Evolutionary conservation across 2,329 filamentous ascomycete genomes (phyloP).

Genomic region (Trichophyton mentagrophytes): DNA sequence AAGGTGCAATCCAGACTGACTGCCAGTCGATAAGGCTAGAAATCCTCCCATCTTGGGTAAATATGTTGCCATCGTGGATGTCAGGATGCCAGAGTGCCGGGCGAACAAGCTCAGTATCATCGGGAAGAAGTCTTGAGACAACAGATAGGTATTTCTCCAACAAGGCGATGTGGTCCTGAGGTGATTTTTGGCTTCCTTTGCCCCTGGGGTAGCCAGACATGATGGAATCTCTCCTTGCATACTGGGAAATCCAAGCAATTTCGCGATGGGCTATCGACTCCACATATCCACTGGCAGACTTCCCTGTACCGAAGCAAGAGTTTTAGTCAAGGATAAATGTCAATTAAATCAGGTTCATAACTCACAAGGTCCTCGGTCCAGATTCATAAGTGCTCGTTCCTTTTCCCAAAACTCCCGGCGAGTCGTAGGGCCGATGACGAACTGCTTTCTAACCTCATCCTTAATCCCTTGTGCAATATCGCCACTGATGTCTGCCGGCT

Average conservation of each 20-base stretch:
- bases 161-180: constrained; percentile 1
- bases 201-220: constrained; percentile 7
- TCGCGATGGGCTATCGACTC: constrained; percentile 8
- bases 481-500: constrained; percentile 2
- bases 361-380: constrained; percentile 33
- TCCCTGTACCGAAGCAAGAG: constrained; percentile 18
- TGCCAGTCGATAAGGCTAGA: constrained; percentile 25
- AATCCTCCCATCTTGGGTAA: constrained; percentile 23
- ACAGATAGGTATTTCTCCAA: constrained; percentile 5
- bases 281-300: constrained; percentile 13
- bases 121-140: constrained; percentile 1
- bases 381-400: constrained; percentile 22
- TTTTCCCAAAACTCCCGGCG: constrained; percentile 21
- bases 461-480: neutral
- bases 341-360: neutral
- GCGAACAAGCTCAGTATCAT: constrained; percentile 13
- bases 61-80: constrained; percentile 29
- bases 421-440: constrained; percentile 7
- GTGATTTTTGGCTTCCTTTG: constrained; percentile 1
- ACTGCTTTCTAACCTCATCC: constrained; percentile 11
- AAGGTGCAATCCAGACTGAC: neutral
- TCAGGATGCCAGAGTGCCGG: constrained; percentile 31
- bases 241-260: neutral
- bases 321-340: neutral
- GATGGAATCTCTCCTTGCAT: neutral